phyloP scores from a whole-genome alignment of 495 filamentous ascomycete genomes.

The Penicillium atrosanguineum region DNA sequence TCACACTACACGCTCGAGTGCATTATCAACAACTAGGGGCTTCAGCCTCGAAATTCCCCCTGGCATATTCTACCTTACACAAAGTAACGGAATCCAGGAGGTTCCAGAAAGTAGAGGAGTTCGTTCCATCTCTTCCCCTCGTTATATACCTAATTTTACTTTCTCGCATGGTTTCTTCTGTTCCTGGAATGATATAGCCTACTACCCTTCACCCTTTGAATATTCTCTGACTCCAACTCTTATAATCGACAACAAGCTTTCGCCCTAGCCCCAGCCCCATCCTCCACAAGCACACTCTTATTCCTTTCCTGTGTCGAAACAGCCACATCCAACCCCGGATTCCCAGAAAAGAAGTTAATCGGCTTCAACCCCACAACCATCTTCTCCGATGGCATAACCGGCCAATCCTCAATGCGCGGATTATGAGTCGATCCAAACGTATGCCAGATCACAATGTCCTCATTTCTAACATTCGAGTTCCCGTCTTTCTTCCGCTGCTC shows the following conservation, averaged over 20 bases:
- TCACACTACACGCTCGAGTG: too few relatives aligned
- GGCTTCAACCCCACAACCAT: slow-evolving; percentile 60
- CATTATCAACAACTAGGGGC: too few relatives aligned
- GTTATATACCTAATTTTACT: too few relatives aligned
- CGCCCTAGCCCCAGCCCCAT: background rate
- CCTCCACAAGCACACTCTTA: slow-evolving; percentile 26
- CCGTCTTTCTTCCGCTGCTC: slow-evolving; percentile 11
- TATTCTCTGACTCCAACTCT: background rate
- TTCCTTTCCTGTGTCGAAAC: slow-evolving; percentile 31
- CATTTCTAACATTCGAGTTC: slow-evolving; percentile 42
- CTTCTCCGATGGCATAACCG: slow-evolving; percentile 57
- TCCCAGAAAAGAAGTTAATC: slow-evolving; percentile 68
- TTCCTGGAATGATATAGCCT: too few relatives aligned
- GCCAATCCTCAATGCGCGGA: slow-evolving; percentile 59
- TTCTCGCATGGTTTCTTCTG: too few relatives aligned
- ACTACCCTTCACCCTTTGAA: too few relatives aligned
- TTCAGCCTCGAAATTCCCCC: too few relatives aligned
- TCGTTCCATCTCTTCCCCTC: too few relatives aligned
- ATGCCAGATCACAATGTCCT: slow-evolving; percentile 49
- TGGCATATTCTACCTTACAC: too few relatives aligned
- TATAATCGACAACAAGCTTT: background rate
- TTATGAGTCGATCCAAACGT: slow-evolving; percentile 63
- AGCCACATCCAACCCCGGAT: slow-evolving; percentile 53
- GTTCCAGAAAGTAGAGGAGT: too few relatives aligned
- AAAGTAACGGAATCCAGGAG: too few relatives aligned